Evolutionary conservation across 2,329 filamentous ascomycete species (phyloP), one percentile per base, ranked within the genome.

Genomic region (Lachnellula suecica): DNA sequence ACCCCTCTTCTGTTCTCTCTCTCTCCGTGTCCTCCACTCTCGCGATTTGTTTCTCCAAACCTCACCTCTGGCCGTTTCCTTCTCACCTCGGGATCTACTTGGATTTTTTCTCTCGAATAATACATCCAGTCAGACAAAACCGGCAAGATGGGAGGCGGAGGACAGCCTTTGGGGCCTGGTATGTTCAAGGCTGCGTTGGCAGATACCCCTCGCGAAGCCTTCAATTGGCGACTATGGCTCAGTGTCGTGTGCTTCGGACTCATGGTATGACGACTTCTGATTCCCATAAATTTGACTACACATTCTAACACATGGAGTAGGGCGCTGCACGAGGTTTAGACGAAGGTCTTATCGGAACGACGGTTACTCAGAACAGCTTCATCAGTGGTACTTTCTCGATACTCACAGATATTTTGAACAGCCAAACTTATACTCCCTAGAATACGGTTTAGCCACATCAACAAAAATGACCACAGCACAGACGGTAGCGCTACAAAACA

Each of bases 151-250:
- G 58, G 51, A 15, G 44, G 44, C 13, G 49, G 49, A 29, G 51
- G 51, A 15, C 51, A 57, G 17, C 60, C 60, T 13, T 42, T 63
- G 13, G 60, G 60, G 1, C 57, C 55, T 17, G 59, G 55, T 20
- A 61, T 61, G 37, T 68, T 65, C 58, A 66, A 65, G 49, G 54
- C 66, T 11, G 59, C 60, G 3, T 51, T 61, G 45, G 63, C 59
- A 5, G 66, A 67, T 47, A 66, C 66, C 5, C 66, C 66, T 22
- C 56, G 56, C 13, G 64, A 68, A 49, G 62, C 65, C 23, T 63
- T 67, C 51, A 69, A 69, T 37, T 68, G 66, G 66, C 57, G 63
- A 53, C 59, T 69, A 49, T 58, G 56, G 45, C 51, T 61, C 50
- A 51, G 56, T 53, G 59, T 61, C n/a, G 25, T 61, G n/a, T 61